A percentile compares a stretch with the other conserved stretches of the same genome.
Conservation (phyloP, 768 basidiomycete genomes). For the Trametes cingulata region DNA sequence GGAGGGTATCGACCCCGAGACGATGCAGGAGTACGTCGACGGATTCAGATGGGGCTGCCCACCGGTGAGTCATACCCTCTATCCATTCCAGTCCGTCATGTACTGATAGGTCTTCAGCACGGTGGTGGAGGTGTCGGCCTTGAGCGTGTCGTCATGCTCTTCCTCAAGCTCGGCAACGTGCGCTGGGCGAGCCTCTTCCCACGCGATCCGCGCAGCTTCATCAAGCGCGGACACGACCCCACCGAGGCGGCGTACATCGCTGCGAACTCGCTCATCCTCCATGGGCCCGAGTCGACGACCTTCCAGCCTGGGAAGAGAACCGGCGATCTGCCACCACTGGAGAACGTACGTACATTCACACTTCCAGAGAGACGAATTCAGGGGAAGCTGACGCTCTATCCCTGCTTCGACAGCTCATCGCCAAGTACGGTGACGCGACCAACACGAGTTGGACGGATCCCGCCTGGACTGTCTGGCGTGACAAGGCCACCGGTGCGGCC, state of each 20-base stretch:
- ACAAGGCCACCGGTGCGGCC: slow-evolving; percentile 54
- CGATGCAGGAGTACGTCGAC: slow-evolving; percentile 91
- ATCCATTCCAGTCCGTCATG: background rate
- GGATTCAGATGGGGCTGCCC: slow-evolving; percentile 94
- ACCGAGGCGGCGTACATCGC: slow-evolving; percentile 26
- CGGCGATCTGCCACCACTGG: slow-evolving; percentile 34
- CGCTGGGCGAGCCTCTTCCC: slow-evolving; percentile 92
- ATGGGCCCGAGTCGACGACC: slow-evolving; percentile 33
- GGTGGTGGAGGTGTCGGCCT: slow-evolving; percentile 95
- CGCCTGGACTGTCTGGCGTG: slow-evolving; percentile 49
- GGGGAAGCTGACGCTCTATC: background rate
- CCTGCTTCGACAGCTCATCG: slow-evolving; percentile 49
- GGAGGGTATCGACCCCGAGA: slow-evolving; percentile 85
- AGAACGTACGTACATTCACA: slow-evolving; percentile 28
- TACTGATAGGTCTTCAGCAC: slow-evolving; percentile 42
- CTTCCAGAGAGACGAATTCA: background rate
- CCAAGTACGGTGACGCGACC: slow-evolving; percentile 64
- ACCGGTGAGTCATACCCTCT: slow-evolving; percentile 42
- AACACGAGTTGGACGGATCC: slow-evolving; percentile 73
- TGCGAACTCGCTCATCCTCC: slow-evolving; percentile 29
- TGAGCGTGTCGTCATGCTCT: slow-evolving; percentile 95
- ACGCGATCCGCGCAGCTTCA: slow-evolving; percentile 89
- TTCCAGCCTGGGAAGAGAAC: slow-evolving; percentile 26
- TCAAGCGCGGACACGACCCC: slow-evolving; percentile 27
- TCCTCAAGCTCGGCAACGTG: slow-evolving; percentile 94